Percentiles rank a stretch among this genome's conserved stretches.
Evolutionary conservation across 2,329 filamentous ascomycete genomes (phyloP).

Genomic region (Xylariaceae sp.): DNA sequence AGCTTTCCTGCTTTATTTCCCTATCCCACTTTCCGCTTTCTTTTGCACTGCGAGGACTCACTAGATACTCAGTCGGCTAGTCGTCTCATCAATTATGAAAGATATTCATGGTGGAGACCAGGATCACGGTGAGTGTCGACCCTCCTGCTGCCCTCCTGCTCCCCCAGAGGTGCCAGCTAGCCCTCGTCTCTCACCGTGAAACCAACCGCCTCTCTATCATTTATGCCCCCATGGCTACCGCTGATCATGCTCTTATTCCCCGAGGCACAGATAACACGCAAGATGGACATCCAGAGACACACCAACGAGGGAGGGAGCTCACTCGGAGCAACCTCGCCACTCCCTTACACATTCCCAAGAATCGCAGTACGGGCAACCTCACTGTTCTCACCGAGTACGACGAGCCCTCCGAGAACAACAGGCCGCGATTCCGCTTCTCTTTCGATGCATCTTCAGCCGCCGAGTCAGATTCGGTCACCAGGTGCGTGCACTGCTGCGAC

Average conservation of each 20-base stretch:
- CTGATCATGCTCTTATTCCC: slow-evolving; percentile 20
- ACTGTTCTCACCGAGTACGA: slow-evolving; percentile 38
- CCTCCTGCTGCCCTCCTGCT: neutral
- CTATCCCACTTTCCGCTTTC: neutral
- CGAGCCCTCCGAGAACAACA: slow-evolving; percentile 32
- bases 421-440: slow-evolving; percentile 64
- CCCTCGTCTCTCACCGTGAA: slow-evolving; percentile 13
- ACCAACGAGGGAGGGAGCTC: slow-evolving; percentile 27
- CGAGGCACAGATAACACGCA: slow-evolving; percentile 37
- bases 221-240: slow-evolving; percentile 2
- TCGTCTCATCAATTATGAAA: slow-evolving; percentile 37
- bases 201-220: too few relatives aligned
- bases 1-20: slow-evolving; percentile 2
- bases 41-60: slow-evolving; percentile 1
- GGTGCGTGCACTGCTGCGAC: slow-evolving; percentile 46
- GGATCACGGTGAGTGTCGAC: slow-evolving; percentile 38
- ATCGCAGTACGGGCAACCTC: slow-evolving; percentile 62
- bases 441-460: slow-evolving; percentile 65
- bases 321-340: slow-evolving; percentile 40
- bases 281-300: slow-evolving; percentile 30
- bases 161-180: slow-evolving; percentile 7
- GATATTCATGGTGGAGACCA: slow-evolving; percentile 37
- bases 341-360: slow-evolving; percentile 55
- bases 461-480: slow-evolving; percentile 69
- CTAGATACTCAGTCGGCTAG: neutral